Percentiles rank a stretch among this genome's conserved stretches.
These are phyloP conservation scores for Trypanosoma platydactyli DNA, from an alignment of 208 protist species.

Conservation along the genomic window DNA sequence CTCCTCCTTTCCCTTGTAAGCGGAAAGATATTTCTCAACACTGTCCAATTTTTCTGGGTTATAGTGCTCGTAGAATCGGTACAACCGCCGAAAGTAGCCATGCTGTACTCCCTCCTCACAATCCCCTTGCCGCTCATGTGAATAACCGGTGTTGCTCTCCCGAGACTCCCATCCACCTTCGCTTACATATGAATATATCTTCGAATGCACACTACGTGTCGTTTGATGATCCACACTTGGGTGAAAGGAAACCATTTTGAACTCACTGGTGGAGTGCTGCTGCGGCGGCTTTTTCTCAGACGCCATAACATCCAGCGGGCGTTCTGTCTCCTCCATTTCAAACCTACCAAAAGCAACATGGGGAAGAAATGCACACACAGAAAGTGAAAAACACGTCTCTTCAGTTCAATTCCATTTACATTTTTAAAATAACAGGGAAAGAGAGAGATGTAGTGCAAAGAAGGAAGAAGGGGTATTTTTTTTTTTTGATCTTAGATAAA, in stretches of 20 bases:
- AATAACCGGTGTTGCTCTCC: conserved; percentile 55
- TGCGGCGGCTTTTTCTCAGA: not conserved
- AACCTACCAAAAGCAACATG: not conserved
- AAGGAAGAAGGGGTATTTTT: too few relatives aligned
- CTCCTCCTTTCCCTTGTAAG: conserved; percentile 63
- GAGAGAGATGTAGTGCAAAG: not conserved
- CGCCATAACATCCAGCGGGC: not conserved
- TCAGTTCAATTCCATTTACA: too few relatives aligned
- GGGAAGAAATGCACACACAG: not conserved
- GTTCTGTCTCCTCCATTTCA: not conserved
- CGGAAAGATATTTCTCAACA: conserved; percentile 46
- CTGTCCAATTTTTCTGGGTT: conserved; percentile 65
- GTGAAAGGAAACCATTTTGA: conserved; percentile 13
- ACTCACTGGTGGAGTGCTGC: not conserved
- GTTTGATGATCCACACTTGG: not conserved
- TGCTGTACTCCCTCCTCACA: conserved; percentile 29
- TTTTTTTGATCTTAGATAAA: too few relatives aligned
- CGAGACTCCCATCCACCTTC: conserved; percentile 51
- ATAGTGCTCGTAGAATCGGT: conserved; percentile 72
- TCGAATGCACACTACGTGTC: conserved; percentile 6
- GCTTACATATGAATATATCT: conserved; percentile 30
- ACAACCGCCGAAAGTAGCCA: conserved; percentile 50
- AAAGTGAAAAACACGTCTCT: not conserved
- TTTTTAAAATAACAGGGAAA: not conserved
- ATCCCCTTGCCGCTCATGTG: conserved; percentile 30